A percentile compares a stretch with the other conserved stretches of the same genome.
Evolutionary conservation across 208 protist genomes (phyloP).

Genomic region (Crithidia fasciculata): DNA sequence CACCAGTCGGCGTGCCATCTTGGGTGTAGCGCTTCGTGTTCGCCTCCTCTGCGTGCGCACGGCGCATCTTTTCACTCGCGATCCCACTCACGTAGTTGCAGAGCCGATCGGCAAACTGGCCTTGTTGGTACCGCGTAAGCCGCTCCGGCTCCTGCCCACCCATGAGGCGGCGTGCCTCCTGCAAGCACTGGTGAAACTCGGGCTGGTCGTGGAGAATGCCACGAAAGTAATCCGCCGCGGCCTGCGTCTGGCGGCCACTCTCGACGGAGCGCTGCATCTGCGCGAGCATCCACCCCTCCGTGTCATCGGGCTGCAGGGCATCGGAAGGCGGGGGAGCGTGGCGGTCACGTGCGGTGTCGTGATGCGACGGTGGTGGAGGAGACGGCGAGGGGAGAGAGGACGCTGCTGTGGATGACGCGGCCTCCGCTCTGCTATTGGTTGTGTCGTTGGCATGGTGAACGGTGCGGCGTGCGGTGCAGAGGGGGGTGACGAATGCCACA

Average conservation of each 20-base stretch:
- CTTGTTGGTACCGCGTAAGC: constrained; percentile 75
- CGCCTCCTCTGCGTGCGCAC: constrained; percentile 57
- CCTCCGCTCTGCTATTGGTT: no score
- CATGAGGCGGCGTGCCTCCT: constrained; percentile 63
- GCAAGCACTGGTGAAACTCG: constrained; percentile 59
- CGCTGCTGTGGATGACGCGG: no score
- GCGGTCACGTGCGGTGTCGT: no score
- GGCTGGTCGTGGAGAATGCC: constrained; percentile 60
- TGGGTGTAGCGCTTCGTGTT: constrained; percentile 62
- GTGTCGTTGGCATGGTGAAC: no score
- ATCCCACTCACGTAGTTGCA: constrained; percentile 55
- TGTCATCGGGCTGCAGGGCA: constrained; percentile 33
- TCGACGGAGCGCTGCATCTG: constrained; percentile 50
- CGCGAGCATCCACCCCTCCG: constrained; percentile 44
- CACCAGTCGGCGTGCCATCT: constrained; percentile 80
- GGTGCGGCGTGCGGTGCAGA: no score
- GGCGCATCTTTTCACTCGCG: constrained; percentile 61
- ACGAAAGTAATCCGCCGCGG: constrained; percentile 73
- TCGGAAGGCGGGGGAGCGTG: neutral
- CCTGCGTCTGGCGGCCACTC: constrained; percentile 45
- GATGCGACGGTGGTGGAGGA: no score
- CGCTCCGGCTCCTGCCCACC: constrained; percentile 65
- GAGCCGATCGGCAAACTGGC: constrained; percentile 68
- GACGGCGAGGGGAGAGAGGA: no score
- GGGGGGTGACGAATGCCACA: no score